These are phyloP conservation scores for Lantana camara DNA, from an alignment of 257 asterid species.

Conservation along the genomic window DNA sequence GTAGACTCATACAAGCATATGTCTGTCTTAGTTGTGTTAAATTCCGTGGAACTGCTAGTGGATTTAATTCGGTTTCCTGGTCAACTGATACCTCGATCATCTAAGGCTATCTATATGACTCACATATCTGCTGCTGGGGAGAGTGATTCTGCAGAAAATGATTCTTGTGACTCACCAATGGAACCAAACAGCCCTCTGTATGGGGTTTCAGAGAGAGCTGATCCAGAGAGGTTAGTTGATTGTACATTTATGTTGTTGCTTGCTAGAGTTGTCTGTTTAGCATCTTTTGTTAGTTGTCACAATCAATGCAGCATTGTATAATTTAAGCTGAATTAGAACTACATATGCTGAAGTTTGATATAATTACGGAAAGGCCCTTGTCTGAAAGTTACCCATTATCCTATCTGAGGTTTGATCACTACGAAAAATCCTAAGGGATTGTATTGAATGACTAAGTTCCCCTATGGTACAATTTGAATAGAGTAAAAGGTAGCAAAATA, in stretches of 20 bases:
- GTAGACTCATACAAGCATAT: constrained; percentile 88
- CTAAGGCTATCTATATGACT: constrained; percentile 83
- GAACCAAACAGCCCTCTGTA: constrained; percentile 97
- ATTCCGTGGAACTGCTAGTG: constrained; percentile 76
- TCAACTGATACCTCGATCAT: constrained; percentile 79
- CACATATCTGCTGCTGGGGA: constrained; percentile 95
- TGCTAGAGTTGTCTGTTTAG: background rate
- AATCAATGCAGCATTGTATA: background rate
- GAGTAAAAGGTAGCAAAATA: no score
- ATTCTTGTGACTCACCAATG: constrained; percentile 98
- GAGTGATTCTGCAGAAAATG: constrained; percentile 99
- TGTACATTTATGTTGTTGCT: background rate
- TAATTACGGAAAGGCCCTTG: no score
- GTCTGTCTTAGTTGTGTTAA: constrained; percentile 85
- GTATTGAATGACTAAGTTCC: no score
- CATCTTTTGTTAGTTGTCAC: background rate
- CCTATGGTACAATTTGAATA: no score
- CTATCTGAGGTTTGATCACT: no score
- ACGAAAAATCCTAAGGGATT: no score
- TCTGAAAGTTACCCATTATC: no score
- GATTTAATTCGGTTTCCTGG: constrained; percentile 95
- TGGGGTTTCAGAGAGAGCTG: constrained; percentile 81
- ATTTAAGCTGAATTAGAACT: no score
- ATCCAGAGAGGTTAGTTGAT: constrained; percentile 68
- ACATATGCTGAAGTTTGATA: no score